These are phyloP conservation scores for Meredithiella fracta DNA, from an alignment of 2,329 filamentous ascomycete genomes.

Conservation along the genomic window DNA sequence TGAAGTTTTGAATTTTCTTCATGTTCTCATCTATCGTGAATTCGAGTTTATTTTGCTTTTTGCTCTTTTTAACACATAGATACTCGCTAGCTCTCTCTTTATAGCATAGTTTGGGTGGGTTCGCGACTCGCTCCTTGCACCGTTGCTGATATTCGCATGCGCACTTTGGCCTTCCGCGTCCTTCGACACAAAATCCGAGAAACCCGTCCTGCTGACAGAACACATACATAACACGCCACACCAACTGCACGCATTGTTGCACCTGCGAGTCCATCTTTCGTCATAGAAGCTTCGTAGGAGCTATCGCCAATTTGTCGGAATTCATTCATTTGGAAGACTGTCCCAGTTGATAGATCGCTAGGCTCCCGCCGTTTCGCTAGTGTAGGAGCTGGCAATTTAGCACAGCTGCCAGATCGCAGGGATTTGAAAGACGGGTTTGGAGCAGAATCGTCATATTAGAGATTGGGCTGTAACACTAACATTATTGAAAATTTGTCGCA, in stretches of 20 bases:
- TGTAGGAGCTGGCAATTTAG: too few relatives aligned
- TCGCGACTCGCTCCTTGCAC: not conserved
- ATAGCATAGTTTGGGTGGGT: not conserved
- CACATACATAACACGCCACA: not conserved
- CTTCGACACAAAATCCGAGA: not conserved
- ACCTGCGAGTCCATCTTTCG: not conserved
- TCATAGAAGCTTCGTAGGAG: not conserved
- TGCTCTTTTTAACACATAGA: not conserved
- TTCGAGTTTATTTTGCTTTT: not conserved
- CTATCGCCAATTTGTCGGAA: not conserved
- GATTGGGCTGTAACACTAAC: too few relatives aligned
- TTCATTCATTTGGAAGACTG: not conserved
- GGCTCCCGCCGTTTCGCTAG: too few relatives aligned
- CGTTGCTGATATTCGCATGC: not conserved
- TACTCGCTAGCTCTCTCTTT: not conserved
- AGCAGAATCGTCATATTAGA: too few relatives aligned
- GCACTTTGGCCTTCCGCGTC: not conserved
- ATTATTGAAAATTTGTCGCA: too few relatives aligned
- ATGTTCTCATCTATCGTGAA: too few relatives aligned
- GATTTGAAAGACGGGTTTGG: too few relatives aligned
- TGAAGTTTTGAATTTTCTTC: too few relatives aligned
- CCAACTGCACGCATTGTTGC: not conserved
- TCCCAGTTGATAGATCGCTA: too few relatives aligned
- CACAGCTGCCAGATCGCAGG: too few relatives aligned
- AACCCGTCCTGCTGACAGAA: not conserved